A percentile compares a stretch with the other conserved stretches of the same genome.
Evolutionary conservation across 2,329 filamentous ascomycete species (phyloP).

Genomic region (Sporothrix pseudoabietina): DNA sequence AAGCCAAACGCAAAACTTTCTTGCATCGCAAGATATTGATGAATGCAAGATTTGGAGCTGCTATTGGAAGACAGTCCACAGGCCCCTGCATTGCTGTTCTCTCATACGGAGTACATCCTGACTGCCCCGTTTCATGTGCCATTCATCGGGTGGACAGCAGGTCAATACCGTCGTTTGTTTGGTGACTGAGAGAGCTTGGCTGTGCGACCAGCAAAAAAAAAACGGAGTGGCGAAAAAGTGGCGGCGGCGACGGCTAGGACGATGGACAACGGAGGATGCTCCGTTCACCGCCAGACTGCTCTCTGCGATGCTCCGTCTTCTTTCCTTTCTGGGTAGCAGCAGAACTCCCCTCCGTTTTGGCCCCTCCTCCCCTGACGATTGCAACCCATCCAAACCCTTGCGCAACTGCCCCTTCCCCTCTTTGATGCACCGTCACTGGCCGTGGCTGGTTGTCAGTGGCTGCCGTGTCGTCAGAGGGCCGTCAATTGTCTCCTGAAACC

Average conservation of each 20-base stretch:
- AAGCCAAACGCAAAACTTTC: background rate
- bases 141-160: background rate
- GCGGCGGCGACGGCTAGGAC: too few species aligned
- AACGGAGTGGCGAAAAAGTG: too few species aligned
- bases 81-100: background rate
- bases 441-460: background rate
- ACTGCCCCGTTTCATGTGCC: slow-evolving; percentile 21
- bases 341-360: background rate
- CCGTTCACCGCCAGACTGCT: background rate
- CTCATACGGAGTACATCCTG: background rate
- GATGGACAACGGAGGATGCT: background rate
- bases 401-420: slow-evolving; percentile 6
- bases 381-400: slow-evolving; percentile 21
- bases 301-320: background rate
- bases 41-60: background rate
- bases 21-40: slow-evolving; percentile 2
- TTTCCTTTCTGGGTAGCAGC: background rate
- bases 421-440: background rate
- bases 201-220: background rate
- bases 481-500: slow-evolving; percentile 8
- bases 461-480: background rate
- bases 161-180: background rate
- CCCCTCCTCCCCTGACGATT: slow-evolving; percentile 14
- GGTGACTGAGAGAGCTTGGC: background rate
- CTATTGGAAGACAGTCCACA: background rate